Evolutionary conservation across 768 basidiomycete genomes (phyloP).

Genomic region (Xerocomellus chrysenteron): DNA sequence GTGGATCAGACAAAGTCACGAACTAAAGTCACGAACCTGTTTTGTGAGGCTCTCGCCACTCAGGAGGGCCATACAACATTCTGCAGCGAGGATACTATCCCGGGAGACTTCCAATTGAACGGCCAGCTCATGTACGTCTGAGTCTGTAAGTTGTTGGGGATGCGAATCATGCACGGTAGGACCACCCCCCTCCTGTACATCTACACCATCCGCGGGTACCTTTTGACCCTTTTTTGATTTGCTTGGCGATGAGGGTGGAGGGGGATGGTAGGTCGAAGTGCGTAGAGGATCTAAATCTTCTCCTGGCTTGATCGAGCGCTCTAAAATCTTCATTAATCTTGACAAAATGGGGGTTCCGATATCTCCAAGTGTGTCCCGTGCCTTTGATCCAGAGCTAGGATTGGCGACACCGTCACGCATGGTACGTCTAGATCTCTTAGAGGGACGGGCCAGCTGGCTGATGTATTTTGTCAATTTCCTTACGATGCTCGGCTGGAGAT

Average conservation of each 20-base stretch:
- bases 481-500: constrained; percentile 56
- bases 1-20: not conserved
- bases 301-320: constrained; percentile 72
- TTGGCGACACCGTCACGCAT: constrained; percentile 37
- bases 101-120: constrained; percentile 57
- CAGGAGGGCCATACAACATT: constrained; percentile 77
- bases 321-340: constrained; percentile 72
- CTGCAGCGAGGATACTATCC: constrained; percentile 79
- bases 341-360: constrained; percentile 63
- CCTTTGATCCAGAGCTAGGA: constrained; percentile 37
- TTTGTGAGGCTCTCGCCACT: constrained; percentile 80
- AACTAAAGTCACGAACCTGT: constrained; percentile 53
- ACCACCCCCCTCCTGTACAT: constrained; percentile 1
- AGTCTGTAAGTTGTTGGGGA: constrained; percentile 39
- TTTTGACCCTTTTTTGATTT: constrained; percentile 50
- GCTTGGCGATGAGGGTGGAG: constrained; percentile 37
- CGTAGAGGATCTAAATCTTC: constrained; percentile 76
- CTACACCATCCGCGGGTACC: constrained; percentile 12
- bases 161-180: constrained; percentile 5
- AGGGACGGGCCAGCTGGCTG: constrained; percentile 62
- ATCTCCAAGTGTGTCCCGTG: constrained; percentile 61
- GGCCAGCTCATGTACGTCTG: constrained; percentile 51
- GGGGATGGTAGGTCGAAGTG: constrained; percentile 23
- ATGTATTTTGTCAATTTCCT: constrained; percentile 72
- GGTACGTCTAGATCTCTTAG: constrained; percentile 61